These are phyloP conservation scores for thale cress (Arabidopsis thaliana) DNA, from an alignment of 345 rosid species.

Conservation along the genomic window TAIR10.1 NC_003076.8:18036501-18037000, in stretches of 20 bases:
- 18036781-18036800: conserved; percentile 47
- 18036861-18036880: conserved; percentile 25
- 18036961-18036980: conserved; percentile 6
- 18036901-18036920: neutral
- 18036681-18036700: conserved; percentile 60
- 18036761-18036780: conserved; percentile 49
- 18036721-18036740: conserved; percentile 57
- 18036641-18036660: conserved; percentile 70
- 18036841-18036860: conserved; percentile 15
- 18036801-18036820: conserved; percentile 26
- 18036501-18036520: conserved; percentile 66
- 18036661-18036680: conserved; percentile 62
- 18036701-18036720: conserved; percentile 73
- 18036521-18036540: conserved; percentile 60
- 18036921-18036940: conserved; percentile 8
- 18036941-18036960: neutral
- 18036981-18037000: conserved; percentile 12
- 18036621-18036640: conserved; percentile 53
- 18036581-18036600: conserved; percentile 76
- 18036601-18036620: conserved; percentile 58
- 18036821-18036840: conserved; percentile 11
- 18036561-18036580: conserved; percentile 60
- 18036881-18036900: conserved; percentile 24
- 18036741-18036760: conserved; percentile 53
- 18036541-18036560: conserved; percentile 71